phyloP scores from a whole-genome alignment of 2,329 filamentous ascomycete species.

The Colletotrichum orbiculare region DNA sequence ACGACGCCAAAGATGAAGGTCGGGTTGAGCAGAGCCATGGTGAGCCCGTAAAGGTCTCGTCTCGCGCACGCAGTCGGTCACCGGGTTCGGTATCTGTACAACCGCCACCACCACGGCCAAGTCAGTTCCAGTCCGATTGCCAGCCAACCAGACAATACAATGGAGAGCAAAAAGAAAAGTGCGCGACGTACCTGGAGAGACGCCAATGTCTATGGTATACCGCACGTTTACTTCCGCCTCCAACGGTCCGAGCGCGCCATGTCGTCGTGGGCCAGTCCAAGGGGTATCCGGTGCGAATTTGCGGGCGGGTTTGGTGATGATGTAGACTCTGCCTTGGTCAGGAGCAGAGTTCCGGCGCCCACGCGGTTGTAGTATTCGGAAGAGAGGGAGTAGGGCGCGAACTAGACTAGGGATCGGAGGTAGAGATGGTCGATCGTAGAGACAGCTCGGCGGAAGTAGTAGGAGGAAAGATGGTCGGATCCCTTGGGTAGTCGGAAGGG shows the following conservation, averaged over 20 bases:
- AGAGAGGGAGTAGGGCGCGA: not conserved
- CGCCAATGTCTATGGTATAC: constrained; percentile 31
- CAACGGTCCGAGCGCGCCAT: constrained; percentile 37
- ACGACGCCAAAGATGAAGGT: constrained; percentile 89
- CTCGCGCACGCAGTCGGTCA: constrained; percentile 5
- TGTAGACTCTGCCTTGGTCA: constrained; percentile 22
- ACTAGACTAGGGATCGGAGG: too few relatives aligned
- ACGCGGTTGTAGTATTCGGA: constrained; percentile 10
- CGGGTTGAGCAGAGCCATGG: constrained; percentile 75
- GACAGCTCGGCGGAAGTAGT: constrained; percentile 1
- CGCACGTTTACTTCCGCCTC: constrained; percentile 35
- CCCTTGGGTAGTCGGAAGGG: constrained; percentile 24
- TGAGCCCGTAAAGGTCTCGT: constrained; percentile 38
- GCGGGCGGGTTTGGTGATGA: constrained; percentile 15
- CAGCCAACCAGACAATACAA: constrained; percentile 6
- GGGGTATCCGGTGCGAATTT: constrained; percentile 5
- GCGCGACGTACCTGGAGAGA: constrained; percentile 29
- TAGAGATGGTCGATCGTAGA: not conserved
- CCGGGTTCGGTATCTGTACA: constrained; percentile 30
- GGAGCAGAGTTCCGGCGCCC: constrained; percentile 32
- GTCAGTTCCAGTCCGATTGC: constrained; percentile 15
- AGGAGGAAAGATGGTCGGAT: constrained; percentile 17
- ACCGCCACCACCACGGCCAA: constrained; percentile 6
- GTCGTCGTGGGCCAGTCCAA: constrained; percentile 25
- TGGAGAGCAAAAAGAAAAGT: not conserved